These are phyloP conservation scores for Reticulascus tulasneorum DNA, from an alignment of 2,329 filamentous ascomycete species.

Conservation along the genomic window DNA sequence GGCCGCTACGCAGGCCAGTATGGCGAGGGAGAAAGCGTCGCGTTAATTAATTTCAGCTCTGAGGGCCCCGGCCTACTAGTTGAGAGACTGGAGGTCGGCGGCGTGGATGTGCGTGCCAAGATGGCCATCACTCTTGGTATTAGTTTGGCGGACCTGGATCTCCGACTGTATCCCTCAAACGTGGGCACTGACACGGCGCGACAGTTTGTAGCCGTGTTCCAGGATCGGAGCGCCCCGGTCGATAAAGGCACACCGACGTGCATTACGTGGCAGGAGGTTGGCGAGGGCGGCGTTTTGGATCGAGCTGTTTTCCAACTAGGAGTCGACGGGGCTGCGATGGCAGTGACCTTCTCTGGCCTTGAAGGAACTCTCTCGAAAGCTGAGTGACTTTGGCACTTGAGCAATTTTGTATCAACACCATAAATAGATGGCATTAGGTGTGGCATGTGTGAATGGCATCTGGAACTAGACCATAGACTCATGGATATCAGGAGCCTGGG, in stretches of 20 bases:
- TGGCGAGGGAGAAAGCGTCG: not conserved
- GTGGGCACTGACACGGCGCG: slow-evolving; percentile 14
- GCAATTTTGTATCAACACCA: no score
- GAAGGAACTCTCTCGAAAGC: no score
- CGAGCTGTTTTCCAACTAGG: no score
- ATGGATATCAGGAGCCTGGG: no score
- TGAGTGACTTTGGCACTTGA: no score
- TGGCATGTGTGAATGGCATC: no score
- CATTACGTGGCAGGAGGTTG: slow-evolving; percentile 21
- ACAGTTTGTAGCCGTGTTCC: slow-evolving; percentile 26
- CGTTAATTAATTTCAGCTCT: not conserved
- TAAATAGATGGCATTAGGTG: no score
- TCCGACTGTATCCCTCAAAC: slow-evolving; percentile 26
- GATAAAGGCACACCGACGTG: slow-evolving; percentile 30
- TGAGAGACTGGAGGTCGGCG: slow-evolving; percentile 6
- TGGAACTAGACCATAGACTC: no score
- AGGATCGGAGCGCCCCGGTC: slow-evolving; percentile 22
- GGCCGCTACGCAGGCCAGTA: slow-evolving; percentile 15
- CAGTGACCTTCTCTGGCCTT: no score
- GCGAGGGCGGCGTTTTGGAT: no score
- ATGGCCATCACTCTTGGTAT: slow-evolving; percentile 18
- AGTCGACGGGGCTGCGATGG: no score
- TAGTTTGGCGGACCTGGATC: slow-evolving; percentile 19
- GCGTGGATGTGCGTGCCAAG: slow-evolving; percentile 15
- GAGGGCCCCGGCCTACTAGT: slow-evolving; percentile 23